A percentile compares a stretch with the other conserved stretches of the same genome.
phyloP scores from a whole-genome alignment of 768 basidiomycete genomes.

The Suillus cothurnatus region DNA sequence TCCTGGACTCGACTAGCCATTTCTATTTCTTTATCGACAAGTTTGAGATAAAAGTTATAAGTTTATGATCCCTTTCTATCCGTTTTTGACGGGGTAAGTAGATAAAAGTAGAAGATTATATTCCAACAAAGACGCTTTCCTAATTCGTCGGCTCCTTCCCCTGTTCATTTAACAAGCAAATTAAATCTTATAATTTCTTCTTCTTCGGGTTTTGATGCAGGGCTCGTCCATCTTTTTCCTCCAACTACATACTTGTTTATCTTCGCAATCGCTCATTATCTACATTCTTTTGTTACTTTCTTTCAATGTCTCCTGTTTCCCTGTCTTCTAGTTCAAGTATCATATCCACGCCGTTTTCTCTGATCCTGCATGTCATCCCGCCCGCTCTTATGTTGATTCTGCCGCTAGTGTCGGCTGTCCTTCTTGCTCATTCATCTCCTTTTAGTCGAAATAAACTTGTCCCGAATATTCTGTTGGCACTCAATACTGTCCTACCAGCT shows the following conservation, averaged over 20 bases:
- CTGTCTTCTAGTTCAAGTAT: not conserved
- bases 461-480: constrained; percentile 15
- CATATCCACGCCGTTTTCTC: not conserved
- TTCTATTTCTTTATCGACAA: not conserved
- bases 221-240: not conserved
- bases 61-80: too few relatives aligned
- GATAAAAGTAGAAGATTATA: not conserved
- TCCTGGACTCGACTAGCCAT: not conserved
- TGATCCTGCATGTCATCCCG: constrained; percentile 14
- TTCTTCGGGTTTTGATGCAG: not conserved
- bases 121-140: not conserved
- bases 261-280: constrained; percentile 2
- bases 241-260: not conserved
- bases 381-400: constrained; percentile 29
- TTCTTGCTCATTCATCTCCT: constrained; percentile 15
- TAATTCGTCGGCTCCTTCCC: constrained; percentile 3
- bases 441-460: constrained; percentile 11
- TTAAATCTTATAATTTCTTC: constrained; percentile 8
- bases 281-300: constrained; percentile 2
- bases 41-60: not conserved
- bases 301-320: not conserved
- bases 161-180: constrained; percentile 4
- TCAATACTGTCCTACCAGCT: constrained; percentile 27
- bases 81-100: not conserved
- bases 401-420: constrained; percentile 21